Conservation (phyloP, 257 asterid species). For the Marsdenia floribunda region DNA sequence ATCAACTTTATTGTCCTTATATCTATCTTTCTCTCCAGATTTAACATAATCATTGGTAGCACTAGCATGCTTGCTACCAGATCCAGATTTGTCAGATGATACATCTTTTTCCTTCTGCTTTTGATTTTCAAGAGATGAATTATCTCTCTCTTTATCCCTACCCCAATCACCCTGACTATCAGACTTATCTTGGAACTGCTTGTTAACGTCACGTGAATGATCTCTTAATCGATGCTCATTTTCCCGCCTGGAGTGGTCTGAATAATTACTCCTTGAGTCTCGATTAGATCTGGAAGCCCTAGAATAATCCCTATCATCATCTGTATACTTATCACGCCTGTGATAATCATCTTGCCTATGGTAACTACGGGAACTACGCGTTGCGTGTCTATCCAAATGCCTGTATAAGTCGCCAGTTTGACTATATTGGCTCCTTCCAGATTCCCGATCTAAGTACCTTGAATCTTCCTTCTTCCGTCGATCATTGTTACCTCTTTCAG, state of each 20-base stretch:
- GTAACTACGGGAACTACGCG: slow-evolving; percentile 38
- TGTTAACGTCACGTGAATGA: slow-evolving; percentile 37
- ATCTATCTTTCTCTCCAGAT: slow-evolving; percentile 32
- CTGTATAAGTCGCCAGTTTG: slow-evolving; percentile 50
- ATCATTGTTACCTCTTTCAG: slow-evolving; percentile 32
- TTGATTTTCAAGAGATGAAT: slow-evolving; percentile 13
- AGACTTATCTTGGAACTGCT: slow-evolving; percentile 41
- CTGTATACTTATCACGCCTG: slow-evolving; percentile 50
- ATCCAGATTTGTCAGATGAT: slow-evolving; percentile 48
- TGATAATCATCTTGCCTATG: slow-evolving; percentile 47
- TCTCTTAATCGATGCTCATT: slow-evolving; percentile 52
- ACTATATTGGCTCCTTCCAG: slow-evolving; percentile 38
- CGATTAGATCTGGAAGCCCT: slow-evolving; percentile 56
- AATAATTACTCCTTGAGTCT: slow-evolving; percentile 39
- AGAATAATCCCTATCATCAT: slow-evolving; percentile 66
- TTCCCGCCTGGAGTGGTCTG: slow-evolving; percentile 43
- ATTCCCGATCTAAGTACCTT: slow-evolving; percentile 34
- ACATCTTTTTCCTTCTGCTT: slow-evolving; percentile 30
- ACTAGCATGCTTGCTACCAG: slow-evolving; percentile 48
- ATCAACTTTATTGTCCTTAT: slow-evolving; percentile 42
- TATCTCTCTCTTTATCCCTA: slow-evolving; percentile 39
- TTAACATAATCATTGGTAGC: slow-evolving; percentile 31
- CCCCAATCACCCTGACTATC: slow-evolving; percentile 41
- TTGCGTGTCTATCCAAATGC: slow-evolving; percentile 54
- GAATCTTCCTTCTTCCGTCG: slow-evolving; percentile 48